These are phyloP conservation scores for Talaromyces thailandensis DNA, from an alignment of 495 filamentous ascomycete genomes.

Conservation along the genomic window DNA sequence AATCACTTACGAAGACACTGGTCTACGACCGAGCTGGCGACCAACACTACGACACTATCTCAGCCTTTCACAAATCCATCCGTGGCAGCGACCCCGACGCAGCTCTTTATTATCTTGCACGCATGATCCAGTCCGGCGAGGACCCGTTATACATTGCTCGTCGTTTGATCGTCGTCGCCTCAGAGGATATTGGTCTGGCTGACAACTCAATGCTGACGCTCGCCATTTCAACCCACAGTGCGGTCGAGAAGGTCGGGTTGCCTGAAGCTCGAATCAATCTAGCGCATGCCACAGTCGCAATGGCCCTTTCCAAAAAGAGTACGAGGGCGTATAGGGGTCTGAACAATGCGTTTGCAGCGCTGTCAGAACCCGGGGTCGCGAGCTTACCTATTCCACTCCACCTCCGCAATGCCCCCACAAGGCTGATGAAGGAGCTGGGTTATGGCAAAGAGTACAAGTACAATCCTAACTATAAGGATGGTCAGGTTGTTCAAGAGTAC, in stretches of 20 bases:
- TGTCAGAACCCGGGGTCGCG: constrained; percentile 73
- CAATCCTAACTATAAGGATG: constrained; percentile 79
- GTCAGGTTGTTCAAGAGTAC: constrained; percentile 85
- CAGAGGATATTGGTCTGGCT: constrained; percentile 86
- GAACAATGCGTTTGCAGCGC: constrained; percentile 64
- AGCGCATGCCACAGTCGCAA: constrained; percentile 76
- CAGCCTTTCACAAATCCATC: constrained; percentile 92
- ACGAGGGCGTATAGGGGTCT: constrained; percentile 77
- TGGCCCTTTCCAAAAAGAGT: constrained; percentile 74
- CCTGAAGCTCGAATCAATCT: constrained; percentile 91
- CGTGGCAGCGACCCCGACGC: constrained; percentile 82
- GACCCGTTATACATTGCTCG: constrained; percentile 89
- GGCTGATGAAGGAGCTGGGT: constrained; percentile 85
- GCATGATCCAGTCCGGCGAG: constrained; percentile 95
- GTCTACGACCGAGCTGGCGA: constrained; percentile 94
- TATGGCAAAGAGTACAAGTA: constrained; percentile 94
- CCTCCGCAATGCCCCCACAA: constrained; percentile 83
- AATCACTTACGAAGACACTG: constrained; percentile 74
- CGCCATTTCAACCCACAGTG: constrained; percentile 74
- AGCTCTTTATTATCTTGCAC: constrained; percentile 82
- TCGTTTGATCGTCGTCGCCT: constrained; percentile 83
- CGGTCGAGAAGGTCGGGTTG: constrained; percentile 84
- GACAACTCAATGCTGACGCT: constrained; percentile 79
- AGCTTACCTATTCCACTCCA: constrained; percentile 76
- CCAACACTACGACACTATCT: constrained; percentile 92